A percentile compares a stretch with the other conserved stretches of the same genome.
Evolutionary conservation across 768 basidiomycete species (phyloP).

Genomic region (Tricholoma matsutake): DNA sequence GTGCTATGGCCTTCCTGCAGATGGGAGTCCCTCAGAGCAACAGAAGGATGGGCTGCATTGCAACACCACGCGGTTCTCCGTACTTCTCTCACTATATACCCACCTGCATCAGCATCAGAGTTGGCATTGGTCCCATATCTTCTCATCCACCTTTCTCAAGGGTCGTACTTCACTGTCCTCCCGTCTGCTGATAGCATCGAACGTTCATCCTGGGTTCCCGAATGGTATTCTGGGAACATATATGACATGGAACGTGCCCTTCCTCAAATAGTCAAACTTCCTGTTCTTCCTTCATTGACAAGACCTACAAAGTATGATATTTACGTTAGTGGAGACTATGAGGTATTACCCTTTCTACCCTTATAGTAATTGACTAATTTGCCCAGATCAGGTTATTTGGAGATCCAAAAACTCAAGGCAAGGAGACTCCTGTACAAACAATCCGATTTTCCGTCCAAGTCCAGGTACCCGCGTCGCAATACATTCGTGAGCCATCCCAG

Average conservation of each 20-base stretch:
- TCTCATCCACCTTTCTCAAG: conserved; percentile 61
- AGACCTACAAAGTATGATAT: conserved; percentile 58
- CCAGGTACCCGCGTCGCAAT: conserved; percentile 24
- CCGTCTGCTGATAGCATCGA: conserved; percentile 31
- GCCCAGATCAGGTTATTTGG: conserved; percentile 79
- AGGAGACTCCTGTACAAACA: conserved; percentile 50
- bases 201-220: conserved; percentile 24
- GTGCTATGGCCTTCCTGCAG: conserved; percentile 31
- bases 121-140: conserved; percentile 39
- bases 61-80: conserved; percentile 77
- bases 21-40: conserved; percentile 68
- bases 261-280: conserved; percentile 48
- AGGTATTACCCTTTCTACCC: conserved; percentile 39
- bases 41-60: conserved; percentile 84
- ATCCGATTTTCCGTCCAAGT: conserved; percentile 49
- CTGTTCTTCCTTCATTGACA: conserved; percentile 37
- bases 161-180: conserved; percentile 72
- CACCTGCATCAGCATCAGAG: conserved; percentile 28
- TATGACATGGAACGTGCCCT: conserved; percentile 61
- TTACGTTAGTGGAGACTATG: conserved; percentile 80
- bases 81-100: conserved; percentile 56
- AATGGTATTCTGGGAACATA: conserved; percentile 88
- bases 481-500: conserved; percentile 47
- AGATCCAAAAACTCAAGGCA: conserved; percentile 49
- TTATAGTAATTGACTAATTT: conserved; percentile 2